Evolutionary conservation across 1,284 basidiomycete genomes (phyloP), one percentile per base, ranked within the genome.

Genomic region (Papiliotrema flavescens): DNA sequence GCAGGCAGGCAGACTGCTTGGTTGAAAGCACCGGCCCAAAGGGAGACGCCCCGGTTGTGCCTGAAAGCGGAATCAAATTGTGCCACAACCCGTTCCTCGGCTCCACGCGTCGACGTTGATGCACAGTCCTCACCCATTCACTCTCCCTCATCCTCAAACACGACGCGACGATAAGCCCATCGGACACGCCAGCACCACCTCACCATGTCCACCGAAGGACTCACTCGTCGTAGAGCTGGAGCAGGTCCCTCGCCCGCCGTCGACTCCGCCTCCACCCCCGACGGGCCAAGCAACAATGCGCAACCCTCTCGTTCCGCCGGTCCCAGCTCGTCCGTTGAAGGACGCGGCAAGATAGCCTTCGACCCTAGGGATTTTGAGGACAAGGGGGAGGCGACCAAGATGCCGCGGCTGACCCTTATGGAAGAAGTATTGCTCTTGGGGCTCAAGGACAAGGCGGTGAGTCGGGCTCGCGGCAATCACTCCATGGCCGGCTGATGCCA

Each of bases 381-480:
- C 66, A 85, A 85, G 47, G 83, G 83, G 46, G 90, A 96, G 74
- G 84, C 85, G 54, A 80, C 79, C 36, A 85, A 84, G 71, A 83
- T 88, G 74, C 96, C 95, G 0, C 82, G 83, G 57, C 79, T 98
- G 64, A 98, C 95, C 9, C 83, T 98, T 54, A 91, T 98, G 89
- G 95, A 98, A 78, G 96, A 98, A 78, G 86, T 98, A 17, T 78
- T 98, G 52, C 77, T 98, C 52, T 79, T 98, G 15, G 95, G 96
- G 1, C 79, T 94, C 24, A 90, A 94, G 69, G 91, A 95, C 65
- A 92, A 95, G 74, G 93, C 93, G 80, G 90, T 86, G 54, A 47
- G 77, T 69, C 4, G 17, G 91, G 13, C 36, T 45, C 20, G 22
- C 34, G 23, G n/a, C 19, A 8, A 32, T 1, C 20, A 40, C 39